Evolutionary conservation across 331 rosid species (phyloP).

Genomic region (Cucumis variabilis): DNA sequence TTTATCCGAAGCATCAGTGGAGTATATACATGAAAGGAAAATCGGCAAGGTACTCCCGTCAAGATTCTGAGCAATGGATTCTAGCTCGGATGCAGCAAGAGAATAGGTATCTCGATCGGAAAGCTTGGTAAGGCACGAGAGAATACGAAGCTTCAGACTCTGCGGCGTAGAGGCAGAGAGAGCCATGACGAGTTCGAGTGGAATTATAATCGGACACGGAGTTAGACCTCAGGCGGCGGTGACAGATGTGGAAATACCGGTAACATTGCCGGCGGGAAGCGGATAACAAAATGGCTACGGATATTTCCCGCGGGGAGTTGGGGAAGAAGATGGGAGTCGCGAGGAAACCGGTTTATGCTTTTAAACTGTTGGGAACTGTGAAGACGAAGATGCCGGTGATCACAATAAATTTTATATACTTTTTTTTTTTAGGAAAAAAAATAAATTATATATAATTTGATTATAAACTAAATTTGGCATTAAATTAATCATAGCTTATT

Average conservation of each 20-base stretch:
- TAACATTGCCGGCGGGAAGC: conserved; percentile 53
- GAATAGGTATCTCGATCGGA: conserved; percentile 93
- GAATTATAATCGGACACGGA: conserved; percentile 7
- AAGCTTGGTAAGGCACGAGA: conserved; percentile 83
- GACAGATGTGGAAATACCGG: conserved; percentile 47
- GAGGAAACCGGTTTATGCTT: background rate
- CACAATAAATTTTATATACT: background rate
- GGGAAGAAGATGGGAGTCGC: background rate
- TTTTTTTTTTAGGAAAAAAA: background rate
- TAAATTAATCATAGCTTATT: conserved; percentile 4
- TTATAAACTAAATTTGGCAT: conserved; percentile 8
- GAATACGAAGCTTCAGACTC: conserved; percentile 72
- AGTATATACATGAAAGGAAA: conserved; percentile 79
- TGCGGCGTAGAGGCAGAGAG: conserved; percentile 53
- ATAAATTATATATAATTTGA: background rate
- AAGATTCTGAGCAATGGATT: conserved; percentile 72
- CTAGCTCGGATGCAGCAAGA: conserved; percentile 68
- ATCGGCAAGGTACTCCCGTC: conserved; percentile 55
- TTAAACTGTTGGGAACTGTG: conserved; percentile 24
- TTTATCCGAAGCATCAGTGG: conserved; percentile 88
- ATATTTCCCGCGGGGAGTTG: conserved; percentile 1
- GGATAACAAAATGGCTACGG: background rate
- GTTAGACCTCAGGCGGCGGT: conserved; percentile 10
- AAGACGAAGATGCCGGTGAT: conserved; percentile 13
- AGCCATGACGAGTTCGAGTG: conserved; percentile 59